Evolutionary conservation across 1,284 basidiomycete species (phyloP).

Genomic region (Gymnopus androsaceus): DNA sequence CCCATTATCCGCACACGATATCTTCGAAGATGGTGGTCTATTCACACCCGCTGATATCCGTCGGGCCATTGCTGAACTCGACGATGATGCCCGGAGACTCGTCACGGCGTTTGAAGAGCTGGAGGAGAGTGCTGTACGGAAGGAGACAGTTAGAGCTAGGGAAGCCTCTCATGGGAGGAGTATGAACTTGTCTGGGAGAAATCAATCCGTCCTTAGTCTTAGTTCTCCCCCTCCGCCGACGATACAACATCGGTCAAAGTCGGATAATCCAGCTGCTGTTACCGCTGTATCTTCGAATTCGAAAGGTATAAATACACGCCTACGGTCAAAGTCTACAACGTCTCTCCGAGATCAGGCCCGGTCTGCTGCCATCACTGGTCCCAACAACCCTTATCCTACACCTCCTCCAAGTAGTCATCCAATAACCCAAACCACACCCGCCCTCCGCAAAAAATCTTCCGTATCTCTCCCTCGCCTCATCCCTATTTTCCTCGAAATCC

Average conservation of each 20-base stretch:
- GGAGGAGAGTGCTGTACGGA: conserved; percentile 58
- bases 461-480: conserved; percentile 1
- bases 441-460: conserved; percentile 1
- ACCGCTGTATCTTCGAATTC: neutral
- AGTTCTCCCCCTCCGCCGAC: neutral
- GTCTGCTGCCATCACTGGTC: neutral
- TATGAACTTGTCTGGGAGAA: conserved; percentile 24
- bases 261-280: neutral
- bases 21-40: conserved; percentile 49
- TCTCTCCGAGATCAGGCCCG: neutral
- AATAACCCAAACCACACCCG: neutral
- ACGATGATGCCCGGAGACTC: conserved; percentile 64
- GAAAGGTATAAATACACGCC: neutral
- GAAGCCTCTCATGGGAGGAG: too few relatives aligned
- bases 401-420: neutral
- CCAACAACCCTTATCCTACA: neutral
- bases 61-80: conserved; percentile 59
- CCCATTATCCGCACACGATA: conserved; percentile 25
- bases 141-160: conserved; percentile 40
- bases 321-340: neutral
- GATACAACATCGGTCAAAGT: neutral
- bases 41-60: conserved; percentile 59
- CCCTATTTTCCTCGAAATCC: conserved; percentile 7
- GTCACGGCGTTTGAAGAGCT: conserved; percentile 70
- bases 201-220: conserved; percentile 17